Evolutionary conservation across 2,329 filamentous ascomycete genomes (phyloP), one percentile per base, ranked within the genome.

Genomic region (Penicillium sp.): DNA sequence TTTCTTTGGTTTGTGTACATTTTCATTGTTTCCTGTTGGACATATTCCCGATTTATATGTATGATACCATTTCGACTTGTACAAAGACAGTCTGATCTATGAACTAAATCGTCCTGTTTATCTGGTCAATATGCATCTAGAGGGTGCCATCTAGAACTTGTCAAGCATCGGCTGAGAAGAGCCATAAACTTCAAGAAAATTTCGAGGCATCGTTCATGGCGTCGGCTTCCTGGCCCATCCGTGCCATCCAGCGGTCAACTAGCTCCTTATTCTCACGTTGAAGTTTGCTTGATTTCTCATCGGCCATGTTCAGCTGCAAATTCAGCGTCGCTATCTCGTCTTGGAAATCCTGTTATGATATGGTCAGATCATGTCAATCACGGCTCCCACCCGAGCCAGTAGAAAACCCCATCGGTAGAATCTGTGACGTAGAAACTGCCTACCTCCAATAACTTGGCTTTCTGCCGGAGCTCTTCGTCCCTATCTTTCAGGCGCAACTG

Each of bases 241-340:
- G 81, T 66, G 84, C 85, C 88, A 97, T 92, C 90, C 92, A 97
- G 48, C 94, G 81, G 69, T 91, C 87, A 47, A 96, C 85, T 49
- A 99, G 79, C 60, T 96, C 89, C 66, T 89, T 86, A 67, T 97
- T 97, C 69, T 97, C 94, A 53, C 79, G 81, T 67, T 85, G 83
- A 56, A 95, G 76, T 70, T 84, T 86, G 67, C 87, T 84, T 25
- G 82, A 79, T 65, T 85, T 84, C 68, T 92, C 83, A 69, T 95
- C 91, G 3, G 87, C 86, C 77, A 96, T 83, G 61, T 94, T 91
- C 39, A 96, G 79, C 71, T 97, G 89, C 59, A 97, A 78, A 61
- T 92, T 92, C 42, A 96, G 75, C 1, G 90, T 87, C 45, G 95
- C 86, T 72, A 96, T 86, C 71, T 99, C 94, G 72, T 96, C 92